Evolutionary conservation across 768 basidiomycete genomes (phyloP).

Genomic region (Lentinula raphanica): DNA sequence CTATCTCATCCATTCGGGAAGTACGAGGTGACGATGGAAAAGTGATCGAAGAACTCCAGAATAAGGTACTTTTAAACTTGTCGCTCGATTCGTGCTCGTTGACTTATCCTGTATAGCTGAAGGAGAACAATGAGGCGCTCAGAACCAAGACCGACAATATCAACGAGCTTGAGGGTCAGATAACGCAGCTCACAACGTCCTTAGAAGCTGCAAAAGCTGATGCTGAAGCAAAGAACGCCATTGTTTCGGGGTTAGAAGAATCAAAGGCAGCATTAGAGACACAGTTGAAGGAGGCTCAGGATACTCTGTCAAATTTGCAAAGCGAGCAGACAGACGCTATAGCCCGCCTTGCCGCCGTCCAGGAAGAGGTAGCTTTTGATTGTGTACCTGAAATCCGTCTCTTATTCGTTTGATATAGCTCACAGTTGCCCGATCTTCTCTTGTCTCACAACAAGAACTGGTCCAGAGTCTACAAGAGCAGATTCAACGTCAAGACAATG

Average conservation of each 20-base stretch:
- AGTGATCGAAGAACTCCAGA: constrained; percentile 51
- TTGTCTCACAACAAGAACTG: constrained; percentile 36
- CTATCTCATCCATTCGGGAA: constrained; percentile 73
- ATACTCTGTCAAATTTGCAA: constrained; percentile 33
- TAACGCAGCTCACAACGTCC: constrained; percentile 44
- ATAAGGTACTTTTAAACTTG: constrained; percentile 39
- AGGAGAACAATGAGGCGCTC: constrained; percentile 49
- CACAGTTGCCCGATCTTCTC: constrained; percentile 37
- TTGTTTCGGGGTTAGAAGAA: constrained; percentile 41
- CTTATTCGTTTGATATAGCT: constrained; percentile 30
- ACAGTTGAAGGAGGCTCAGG: constrained; percentile 39
- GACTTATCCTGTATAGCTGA: constrained; percentile 40
- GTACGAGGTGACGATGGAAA: constrained; percentile 54
- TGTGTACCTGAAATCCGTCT: constrained; percentile 1
- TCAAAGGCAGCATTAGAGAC: constrained; percentile 45
- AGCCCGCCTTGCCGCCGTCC: constrained; percentile 34
- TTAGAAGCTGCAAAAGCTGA: constrained; percentile 44
- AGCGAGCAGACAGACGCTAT: constrained; percentile 26
- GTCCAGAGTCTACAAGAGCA: constrained; percentile 46
- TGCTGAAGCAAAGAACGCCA: constrained; percentile 38
- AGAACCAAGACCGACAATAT: constrained; percentile 47
- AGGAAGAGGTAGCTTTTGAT: constrained; percentile 43
- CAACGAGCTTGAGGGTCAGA: constrained; percentile 46
- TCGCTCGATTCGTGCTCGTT: background rate
- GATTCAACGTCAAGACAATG: constrained; percentile 44